Evolutionary conservation across 192 early-diverging fungal species (phyloP).

Genomic region (Coemansia sp.): DNA sequence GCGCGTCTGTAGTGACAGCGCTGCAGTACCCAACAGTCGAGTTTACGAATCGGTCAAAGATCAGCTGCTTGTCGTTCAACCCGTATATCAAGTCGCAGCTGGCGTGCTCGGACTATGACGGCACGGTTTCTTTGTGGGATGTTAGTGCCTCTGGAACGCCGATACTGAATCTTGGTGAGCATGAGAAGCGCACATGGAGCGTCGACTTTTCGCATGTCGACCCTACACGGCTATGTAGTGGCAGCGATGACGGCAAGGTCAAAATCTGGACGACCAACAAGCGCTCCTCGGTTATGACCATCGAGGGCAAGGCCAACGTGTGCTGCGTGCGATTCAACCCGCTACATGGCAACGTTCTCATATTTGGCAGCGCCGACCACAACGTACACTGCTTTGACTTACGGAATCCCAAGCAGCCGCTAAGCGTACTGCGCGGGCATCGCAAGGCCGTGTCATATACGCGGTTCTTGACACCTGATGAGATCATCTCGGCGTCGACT

Average conservation of each 20-base stretch:
- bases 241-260: slow-evolving; percentile 92
- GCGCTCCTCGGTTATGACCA: slow-evolving; percentile 72
- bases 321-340: slow-evolving; percentile 96
- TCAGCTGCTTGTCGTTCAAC: slow-evolving; percentile 94
- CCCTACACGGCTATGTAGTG: slow-evolving; percentile 81
- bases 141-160: slow-evolving; percentile 63
- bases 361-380: slow-evolving; percentile 93
- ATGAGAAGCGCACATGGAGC: slow-evolving; percentile 92
- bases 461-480: slow-evolving; percentile 76
- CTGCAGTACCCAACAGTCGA: slow-evolving; percentile 82
- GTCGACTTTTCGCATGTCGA: slow-evolving; percentile 83
- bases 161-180: slow-evolving; percentile 78
- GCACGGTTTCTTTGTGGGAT: slow-evolving; percentile 90
- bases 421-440: slow-evolving; percentile 84
- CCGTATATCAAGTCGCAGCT: slow-evolving; percentile 84
- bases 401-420: slow-evolving; percentile 69
- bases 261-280: slow-evolving; percentile 89
- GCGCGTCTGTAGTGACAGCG: slow-evolving; percentile 34
- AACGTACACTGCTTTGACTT: slow-evolving; percentile 92
- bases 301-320: slow-evolving; percentile 86
- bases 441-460: slow-evolving; percentile 95
- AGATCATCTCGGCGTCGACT: slow-evolving; percentile 89
- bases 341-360: slow-evolving; percentile 68
- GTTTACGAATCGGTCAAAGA: slow-evolving; percentile 82
- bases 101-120: slow-evolving; percentile 92